A percentile compares a stretch with the other conserved stretches of the same genome.
Conservation (phyloP, 805 yeast genomes). For the Komagataella ulmi region DNA sequence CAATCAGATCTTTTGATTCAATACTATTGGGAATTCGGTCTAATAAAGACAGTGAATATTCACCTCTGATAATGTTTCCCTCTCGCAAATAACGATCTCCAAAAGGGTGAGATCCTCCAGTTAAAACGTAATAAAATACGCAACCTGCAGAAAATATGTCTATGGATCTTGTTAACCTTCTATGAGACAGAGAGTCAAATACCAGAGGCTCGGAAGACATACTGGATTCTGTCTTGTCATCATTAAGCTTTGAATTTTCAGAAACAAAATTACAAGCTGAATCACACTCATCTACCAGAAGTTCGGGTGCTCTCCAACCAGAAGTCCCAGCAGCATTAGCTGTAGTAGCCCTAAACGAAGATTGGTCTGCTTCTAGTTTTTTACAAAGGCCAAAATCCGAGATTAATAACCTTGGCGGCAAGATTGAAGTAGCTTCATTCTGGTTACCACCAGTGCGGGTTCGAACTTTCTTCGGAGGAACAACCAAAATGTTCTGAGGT, state of each 20-base stretch:
- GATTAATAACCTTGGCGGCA: constrained; percentile 44
- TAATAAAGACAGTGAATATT: constrained; percentile 36
- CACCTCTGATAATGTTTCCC: constrained; percentile 69
- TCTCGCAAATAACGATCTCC: constrained; percentile 88
- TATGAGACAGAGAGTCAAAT: constrained; percentile 27
- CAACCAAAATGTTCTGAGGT: constrained; percentile 86
- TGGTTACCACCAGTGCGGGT: not conserved
- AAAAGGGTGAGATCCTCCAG: constrained; percentile 84
- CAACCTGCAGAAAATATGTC: constrained; percentile 95
- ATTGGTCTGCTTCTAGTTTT: constrained; percentile 81
- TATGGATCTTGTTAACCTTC: constrained; percentile 74
- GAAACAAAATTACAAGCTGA: constrained; percentile 4
- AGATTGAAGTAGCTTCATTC: not conserved
- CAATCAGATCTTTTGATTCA: constrained; percentile 65
- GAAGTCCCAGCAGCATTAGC: constrained; percentile 93
- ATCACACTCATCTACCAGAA: constrained; percentile 31
- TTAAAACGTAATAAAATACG: constrained; percentile 74
- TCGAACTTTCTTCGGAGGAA: constrained; percentile 40
- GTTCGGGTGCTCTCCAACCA: constrained; percentile 98
- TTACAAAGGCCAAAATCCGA: constrained; percentile 96
- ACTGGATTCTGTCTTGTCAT: not conserved
- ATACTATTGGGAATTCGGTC: constrained; percentile 27
- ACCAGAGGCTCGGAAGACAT: constrained; percentile 16
- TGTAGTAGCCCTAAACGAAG: constrained; percentile 85
- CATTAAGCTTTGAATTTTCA: not conserved